Evolutionary conservation across 345 rosid species (phyloP).

Genomic region (Eucalyptus decipiens): DNA sequence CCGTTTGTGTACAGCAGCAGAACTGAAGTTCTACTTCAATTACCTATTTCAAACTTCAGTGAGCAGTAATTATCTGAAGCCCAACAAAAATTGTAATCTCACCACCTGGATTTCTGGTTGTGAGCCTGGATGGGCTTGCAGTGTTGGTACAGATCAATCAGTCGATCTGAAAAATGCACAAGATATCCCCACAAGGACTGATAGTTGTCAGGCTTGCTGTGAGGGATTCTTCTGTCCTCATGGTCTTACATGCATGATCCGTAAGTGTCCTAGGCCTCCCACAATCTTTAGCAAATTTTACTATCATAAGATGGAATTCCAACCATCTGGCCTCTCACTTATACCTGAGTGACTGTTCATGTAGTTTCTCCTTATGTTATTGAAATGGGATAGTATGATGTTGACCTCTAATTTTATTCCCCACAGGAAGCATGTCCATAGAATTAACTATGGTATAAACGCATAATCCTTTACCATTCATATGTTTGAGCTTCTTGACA

Average conservation of each 20-base stretch:
- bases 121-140: constrained; percentile 98
- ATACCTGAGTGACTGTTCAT: neutral
- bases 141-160: constrained; percentile 19
- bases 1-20: constrained; percentile 76
- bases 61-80: constrained; percentile 24
- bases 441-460: neutral
- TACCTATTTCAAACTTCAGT: constrained; percentile 26
- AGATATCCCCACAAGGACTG: constrained; percentile 50
- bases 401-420: neutral
- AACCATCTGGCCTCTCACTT: neutral
- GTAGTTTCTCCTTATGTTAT: neutral
- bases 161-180: constrained; percentile 43
- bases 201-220: constrained; percentile 63
- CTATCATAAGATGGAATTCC: neutral
- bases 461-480: neutral
- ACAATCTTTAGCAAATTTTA: neutral
- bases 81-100: constrained; percentile 72
- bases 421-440: neutral
- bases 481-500: neutral
- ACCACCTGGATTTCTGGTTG: constrained; percentile 85
- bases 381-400: neutral
- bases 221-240: constrained; percentile 91
- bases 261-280: constrained; percentile 28
- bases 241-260: constrained; percentile 95
- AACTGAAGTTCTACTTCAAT: constrained; percentile 59